Evolutionary conservation across 805 yeast genomes (phyloP).

Genomic region (Helenozyma rhizophorensis): DNA sequence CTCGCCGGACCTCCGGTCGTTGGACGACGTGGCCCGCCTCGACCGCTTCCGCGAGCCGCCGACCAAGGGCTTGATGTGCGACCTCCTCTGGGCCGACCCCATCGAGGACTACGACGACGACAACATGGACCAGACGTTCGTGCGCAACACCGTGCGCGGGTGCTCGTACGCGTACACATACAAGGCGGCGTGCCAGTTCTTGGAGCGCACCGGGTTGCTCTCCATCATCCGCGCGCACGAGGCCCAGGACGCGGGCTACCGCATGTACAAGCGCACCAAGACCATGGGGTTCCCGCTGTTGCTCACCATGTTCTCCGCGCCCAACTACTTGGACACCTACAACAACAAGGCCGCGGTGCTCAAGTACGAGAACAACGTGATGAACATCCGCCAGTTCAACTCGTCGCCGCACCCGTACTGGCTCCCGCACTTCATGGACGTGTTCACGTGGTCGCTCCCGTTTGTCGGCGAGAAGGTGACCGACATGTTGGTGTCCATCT

Average conservation of each 20-base stretch:
- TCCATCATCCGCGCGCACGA: constrained; percentile 95
- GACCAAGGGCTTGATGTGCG: constrained; percentile 90
- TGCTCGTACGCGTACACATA: constrained; percentile 90
- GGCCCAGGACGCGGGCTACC: constrained; percentile 95
- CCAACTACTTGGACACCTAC: constrained; percentile 88
- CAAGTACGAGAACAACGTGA: constrained; percentile 84
- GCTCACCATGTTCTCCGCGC: constrained; percentile 91
- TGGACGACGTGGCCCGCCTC: constrained; percentile 63
- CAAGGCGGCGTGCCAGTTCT: constrained; percentile 73
- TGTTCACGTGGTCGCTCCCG: constrained; percentile 94
- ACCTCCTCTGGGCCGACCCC: constrained; percentile 94
- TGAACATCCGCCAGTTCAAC: constrained; percentile 95
- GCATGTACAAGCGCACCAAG: constrained; percentile 85
- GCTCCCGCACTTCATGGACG: constrained; percentile 96
- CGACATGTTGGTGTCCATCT: constrained; percentile 83
- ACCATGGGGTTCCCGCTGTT: constrained; percentile 86
- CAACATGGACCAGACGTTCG: constrained; percentile 43
- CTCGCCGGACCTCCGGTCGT: constrained; percentile 72
- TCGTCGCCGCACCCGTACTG: constrained; percentile 93
- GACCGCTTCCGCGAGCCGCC: constrained; percentile 92
- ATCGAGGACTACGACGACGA: constrained; percentile 76
- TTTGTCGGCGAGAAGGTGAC: constrained; percentile 96
- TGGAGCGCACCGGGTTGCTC: constrained; percentile 71
- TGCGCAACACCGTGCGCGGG: constrained; percentile 75
- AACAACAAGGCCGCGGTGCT: constrained; percentile 94